Evolutionary conservation across 2,329 filamentous ascomycete species (phyloP), one percentile per base, ranked within the genome.

Genomic region (Fusarium papillatum): DNA sequence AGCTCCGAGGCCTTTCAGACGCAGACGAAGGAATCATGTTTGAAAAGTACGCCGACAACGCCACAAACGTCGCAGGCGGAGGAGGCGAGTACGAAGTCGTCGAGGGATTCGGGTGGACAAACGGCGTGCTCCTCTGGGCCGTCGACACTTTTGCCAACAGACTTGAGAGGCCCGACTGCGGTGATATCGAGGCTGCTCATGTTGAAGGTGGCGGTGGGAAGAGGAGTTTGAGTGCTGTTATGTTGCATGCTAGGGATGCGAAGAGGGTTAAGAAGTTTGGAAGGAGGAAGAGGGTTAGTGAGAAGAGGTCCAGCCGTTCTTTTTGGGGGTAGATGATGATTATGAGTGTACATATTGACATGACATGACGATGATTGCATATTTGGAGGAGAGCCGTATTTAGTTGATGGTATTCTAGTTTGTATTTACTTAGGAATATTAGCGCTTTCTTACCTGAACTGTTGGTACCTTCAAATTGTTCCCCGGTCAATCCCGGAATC

Each of bases 1-100:
- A 86, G 80, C 84, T 92, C 66, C 80, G 82, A 19, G 89, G 89
- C 1, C 80, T 89, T 1, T 78, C 82, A 0, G 78, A 84, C 2
- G 77, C 84, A 9, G 83, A 86, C 24, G 82, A 83, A 10, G 92
- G 92, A 26, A 90, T 90, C 80, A 93, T 94, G 86, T 94, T 94
- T 80, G 92, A 94, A 81, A 94, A 94, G 86, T 94, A 94, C 79
- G 86, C 85, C 16, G 90, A 93, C 75, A 89, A 89, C 68, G 83
- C 88, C 10, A 91, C 88, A 57, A 92, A 93, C 73, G 88, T 87
- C 1, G 90, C 90, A 2, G 92, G 92, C 34, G 85, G 90, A 9
- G 92, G 92, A 8, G 92, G 92, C 74, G 92, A 94, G 85, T 94
- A 94, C 80, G 88, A 90, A 66, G 92, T 94, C 8, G 92, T 93